These are phyloP conservation scores for Cladophialophora carrionii DNA, from an alignment of 2,329 filamentous ascomycete genomes.

Conservation along the genomic window DNA sequence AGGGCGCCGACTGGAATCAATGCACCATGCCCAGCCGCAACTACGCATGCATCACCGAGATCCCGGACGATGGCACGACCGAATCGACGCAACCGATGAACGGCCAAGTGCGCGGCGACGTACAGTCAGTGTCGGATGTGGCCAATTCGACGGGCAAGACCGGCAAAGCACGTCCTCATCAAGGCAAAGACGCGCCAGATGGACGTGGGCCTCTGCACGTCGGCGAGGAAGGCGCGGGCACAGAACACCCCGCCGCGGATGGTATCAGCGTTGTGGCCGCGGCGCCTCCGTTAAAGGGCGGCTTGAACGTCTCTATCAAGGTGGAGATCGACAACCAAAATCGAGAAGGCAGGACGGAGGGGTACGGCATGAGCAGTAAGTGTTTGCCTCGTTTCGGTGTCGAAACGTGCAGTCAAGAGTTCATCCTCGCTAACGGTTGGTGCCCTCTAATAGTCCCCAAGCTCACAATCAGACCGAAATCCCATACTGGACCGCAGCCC, in stretches of 20 bases:
- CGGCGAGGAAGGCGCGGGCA: slow-evolving; percentile 79
- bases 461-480: slow-evolving; percentile 17
- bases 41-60: slow-evolving; percentile 65
- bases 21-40: slow-evolving; percentile 79
- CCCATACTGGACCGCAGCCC: not conserved
- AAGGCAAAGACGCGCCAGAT: slow-evolving; percentile 52
- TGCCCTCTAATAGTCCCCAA: slow-evolving; percentile 27
- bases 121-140: not conserved
- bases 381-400: not conserved
- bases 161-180: slow-evolving; percentile 32
- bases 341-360: slow-evolving; percentile 48
- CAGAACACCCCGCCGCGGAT: slow-evolving; percentile 71
- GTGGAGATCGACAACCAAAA: slow-evolving; percentile 54
- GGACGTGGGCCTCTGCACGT: slow-evolving; percentile 72
- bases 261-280: slow-evolving; percentile 46
- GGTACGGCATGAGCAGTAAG: slow-evolving; percentile 56
- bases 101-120: slow-evolving; percentile 31
- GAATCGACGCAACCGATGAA: slow-evolving; percentile 9
- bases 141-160: slow-evolving; percentile 30
- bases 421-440: not conserved
- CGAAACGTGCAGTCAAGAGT: not conserved
- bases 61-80: slow-evolving; percentile 39
- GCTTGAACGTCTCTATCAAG: slow-evolving; percentile 51
- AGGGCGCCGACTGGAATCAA: slow-evolving; percentile 74
- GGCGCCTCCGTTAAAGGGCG: slow-evolving; percentile 46